phyloP scores from a whole-genome alignment of 2,329 filamentous ascomycete genomes.

The Lasiodiplodia citricola region DNA sequence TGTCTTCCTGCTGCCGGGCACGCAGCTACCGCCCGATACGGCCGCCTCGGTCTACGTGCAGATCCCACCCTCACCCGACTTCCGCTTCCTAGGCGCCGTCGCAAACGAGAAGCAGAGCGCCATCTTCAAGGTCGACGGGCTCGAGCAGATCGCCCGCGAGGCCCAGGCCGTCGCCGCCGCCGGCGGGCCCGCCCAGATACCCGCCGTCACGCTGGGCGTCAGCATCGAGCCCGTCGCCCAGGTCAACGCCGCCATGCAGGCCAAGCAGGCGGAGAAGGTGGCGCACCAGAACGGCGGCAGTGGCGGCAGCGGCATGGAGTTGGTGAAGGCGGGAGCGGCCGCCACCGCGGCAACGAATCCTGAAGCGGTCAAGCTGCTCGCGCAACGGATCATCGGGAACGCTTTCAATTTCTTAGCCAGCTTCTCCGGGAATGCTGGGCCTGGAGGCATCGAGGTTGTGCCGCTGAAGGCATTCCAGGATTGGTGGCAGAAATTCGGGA shows the following conservation, averaged over 20 bases:
- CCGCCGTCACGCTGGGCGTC: constrained; percentile 75
- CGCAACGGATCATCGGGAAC: constrained; percentile 93
- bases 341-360: constrained; percentile 37
- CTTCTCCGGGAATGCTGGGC: constrained; percentile 71
- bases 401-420: constrained; percentile 95
- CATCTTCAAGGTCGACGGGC: constrained; percentile 74
- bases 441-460: constrained; percentile 78
- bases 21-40: constrained; percentile 72
- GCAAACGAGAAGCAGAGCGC: constrained; percentile 90
- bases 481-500: constrained; percentile 98
- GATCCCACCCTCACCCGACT: constrained; percentile 64
- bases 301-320: constrained; percentile 31
- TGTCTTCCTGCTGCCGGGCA: constrained; percentile 84
- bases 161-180: background rate
- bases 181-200: constrained; percentile 45
- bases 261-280: constrained; percentile 55
- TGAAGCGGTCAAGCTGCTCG: constrained; percentile 76
- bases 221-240: constrained; percentile 76
- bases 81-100: constrained; percentile 86
- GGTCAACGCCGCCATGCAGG: constrained; percentile 73
- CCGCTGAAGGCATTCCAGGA: constrained; percentile 95
- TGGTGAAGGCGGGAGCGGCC: constrained; percentile 43
- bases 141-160: constrained; percentile 6
- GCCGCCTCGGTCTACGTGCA: constrained; percentile 92
- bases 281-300: constrained; percentile 28